Base-by-base conservation (phyloP, 208 protist species). In the Acanthamoeba lenticulata region DNA sequence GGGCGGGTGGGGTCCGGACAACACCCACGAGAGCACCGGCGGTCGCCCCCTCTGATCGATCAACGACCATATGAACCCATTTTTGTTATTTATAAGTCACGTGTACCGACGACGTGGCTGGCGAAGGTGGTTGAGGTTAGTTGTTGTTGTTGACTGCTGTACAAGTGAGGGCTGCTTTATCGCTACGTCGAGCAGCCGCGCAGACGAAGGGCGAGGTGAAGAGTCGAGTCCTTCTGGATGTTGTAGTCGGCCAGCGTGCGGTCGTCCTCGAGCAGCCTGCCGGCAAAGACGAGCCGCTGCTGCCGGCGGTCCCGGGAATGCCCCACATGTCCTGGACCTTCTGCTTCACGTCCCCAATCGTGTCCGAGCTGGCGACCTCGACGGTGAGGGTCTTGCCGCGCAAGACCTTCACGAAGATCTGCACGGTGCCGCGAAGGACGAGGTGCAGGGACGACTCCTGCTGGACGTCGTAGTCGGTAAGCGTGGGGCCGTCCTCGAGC, bases 271-370 rank as follows among this genome's bases (percentile, higher is more conserved):
- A 74, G 65, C 65, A 27, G 65, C 65, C 17, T 74, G 65, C 65
- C 65, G 65, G 65, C 65, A 17, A 74, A 74, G 65, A 74, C 17
- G 32, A 74, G 7, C 7, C 5, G 5, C 65, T 74, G 97, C 95
- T 98, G 95, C 34, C n/a, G n/a, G n/a, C n/a, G n/a, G 98, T 97
- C 38, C 95, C 92, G 24, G 97, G 97, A 67, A 98, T 98, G 49
- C 96, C 96, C 95, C 98, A 98, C 98, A 98, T 98, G 95, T 98
- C 98, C 96, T 99, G 98, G 94, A 99, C 98, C 97, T 98, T 99
- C 19, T 94, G 94, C 97, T 99, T 99, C 32, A 99, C 97, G 38
- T 96, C 34, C 17, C 7, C 17, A 17, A 74, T 74, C 7, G 32
- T 74, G 34, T 74, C 65, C n/a, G 65, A 74, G 24, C 96, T 91